These are phyloP conservation scores for Fusarium sp. DNA, from an alignment of 2,329 filamentous ascomycete species.

Conservation along the genomic window DNA sequence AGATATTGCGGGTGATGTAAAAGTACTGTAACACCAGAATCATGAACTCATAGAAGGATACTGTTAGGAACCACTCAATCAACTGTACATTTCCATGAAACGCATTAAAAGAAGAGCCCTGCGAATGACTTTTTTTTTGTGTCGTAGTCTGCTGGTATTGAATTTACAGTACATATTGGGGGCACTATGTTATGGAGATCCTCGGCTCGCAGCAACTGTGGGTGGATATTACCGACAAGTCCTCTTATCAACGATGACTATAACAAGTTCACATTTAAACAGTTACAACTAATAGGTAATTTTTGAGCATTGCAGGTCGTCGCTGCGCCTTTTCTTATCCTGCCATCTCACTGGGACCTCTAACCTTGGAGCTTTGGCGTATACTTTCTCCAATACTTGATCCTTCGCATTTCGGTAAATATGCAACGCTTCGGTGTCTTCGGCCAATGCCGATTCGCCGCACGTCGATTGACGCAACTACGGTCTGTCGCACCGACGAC, in stretches of 20 bases:
- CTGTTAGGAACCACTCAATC: conserved; percentile 42
- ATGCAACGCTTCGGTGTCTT: conserved; percentile 39
- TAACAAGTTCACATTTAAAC: conserved; percentile 1
- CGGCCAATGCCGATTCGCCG: conserved; percentile 40
- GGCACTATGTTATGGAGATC: conserved; percentile 20
- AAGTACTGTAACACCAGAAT: conserved; percentile 40
- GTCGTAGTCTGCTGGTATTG: neutral
- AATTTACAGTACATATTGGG: neutral
- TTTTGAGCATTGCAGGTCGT: neutral
- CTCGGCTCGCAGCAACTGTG: conserved; percentile 27
- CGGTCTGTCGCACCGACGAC: conserved; percentile 23
- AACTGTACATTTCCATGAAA: conserved; percentile 34
- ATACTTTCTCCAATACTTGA: neutral
- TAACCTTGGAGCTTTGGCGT: neutral
- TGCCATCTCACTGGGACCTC: neutral
- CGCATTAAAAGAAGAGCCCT: neutral
- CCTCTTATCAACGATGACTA: conserved; percentile 33
- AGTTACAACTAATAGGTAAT: neutral
- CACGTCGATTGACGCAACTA: conserved; percentile 28
- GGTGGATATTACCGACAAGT: conserved; percentile 37
- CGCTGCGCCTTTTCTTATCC: neutral
- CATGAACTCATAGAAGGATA: conserved; percentile 35
- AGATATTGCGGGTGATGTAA: conserved; percentile 34
- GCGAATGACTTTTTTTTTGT: neutral
- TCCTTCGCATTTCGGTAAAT: neutral